phyloP scores from a whole-genome alignment of 2,329 filamentous ascomycete species.

The Harringtonia lauricola region DNA sequence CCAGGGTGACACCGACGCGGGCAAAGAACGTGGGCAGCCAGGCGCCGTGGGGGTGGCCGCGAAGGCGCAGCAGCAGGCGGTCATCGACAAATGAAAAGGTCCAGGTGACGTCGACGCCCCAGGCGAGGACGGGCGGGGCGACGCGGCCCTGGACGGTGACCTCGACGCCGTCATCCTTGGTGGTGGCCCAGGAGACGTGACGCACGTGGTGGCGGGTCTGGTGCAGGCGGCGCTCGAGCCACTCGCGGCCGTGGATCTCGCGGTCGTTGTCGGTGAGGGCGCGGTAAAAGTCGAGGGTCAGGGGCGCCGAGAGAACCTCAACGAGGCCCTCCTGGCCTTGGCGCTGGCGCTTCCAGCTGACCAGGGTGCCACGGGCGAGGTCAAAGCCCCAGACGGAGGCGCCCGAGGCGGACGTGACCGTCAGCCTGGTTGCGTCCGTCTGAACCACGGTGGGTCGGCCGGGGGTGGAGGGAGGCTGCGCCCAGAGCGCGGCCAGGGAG shows the following conservation, averaged over 20 bases:
- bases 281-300: conserved; percentile 45
- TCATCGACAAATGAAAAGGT: conserved; percentile 25
- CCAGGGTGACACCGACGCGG: conserved; percentile 48
- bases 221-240: conserved; percentile 41
- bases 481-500: too few relatives aligned
- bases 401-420: background rate
- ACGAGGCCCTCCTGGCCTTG: conserved; percentile 22
- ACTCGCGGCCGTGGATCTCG: conserved; percentile 43
- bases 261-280: conserved; percentile 56
- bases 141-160: conserved; percentile 35
- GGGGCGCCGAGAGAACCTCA: background rate
- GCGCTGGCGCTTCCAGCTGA: conserved; percentile 16
- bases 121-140: conserved; percentile 49
- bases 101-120: conserved; percentile 36
- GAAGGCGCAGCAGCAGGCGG: conserved; percentile 33
- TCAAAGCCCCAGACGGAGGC: conserved; percentile 7
- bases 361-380: conserved; percentile 20
- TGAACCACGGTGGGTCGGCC: background rate
- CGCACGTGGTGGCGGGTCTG: conserved; percentile 28
- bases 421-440: background rate
- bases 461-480: background rate
- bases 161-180: conserved; percentile 19
- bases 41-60: conserved; percentile 32
- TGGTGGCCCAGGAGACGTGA: conserved; percentile 3
- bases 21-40: conserved; percentile 44